A percentile compares a stretch with the other conserved stretches of the same genome.
These are phyloP conservation scores for Colletotrichum spinosum DNA, from an alignment of 2,329 filamentous ascomycete genomes.

Conservation along the genomic window DNA sequence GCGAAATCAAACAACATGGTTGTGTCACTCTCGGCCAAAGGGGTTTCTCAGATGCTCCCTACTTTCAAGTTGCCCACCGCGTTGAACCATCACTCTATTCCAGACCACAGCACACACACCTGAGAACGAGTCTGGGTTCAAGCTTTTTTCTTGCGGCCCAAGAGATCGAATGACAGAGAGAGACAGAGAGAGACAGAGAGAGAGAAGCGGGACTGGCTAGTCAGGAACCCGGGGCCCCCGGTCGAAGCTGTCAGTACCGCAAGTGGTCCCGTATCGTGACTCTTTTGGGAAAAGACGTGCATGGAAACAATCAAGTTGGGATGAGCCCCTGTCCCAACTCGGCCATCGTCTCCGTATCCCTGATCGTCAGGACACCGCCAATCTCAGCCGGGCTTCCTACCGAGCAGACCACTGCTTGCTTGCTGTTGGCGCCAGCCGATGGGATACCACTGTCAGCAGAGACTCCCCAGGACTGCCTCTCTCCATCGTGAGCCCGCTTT, in stretches of 20 bases:
- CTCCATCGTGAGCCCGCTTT: constrained; percentile 19
- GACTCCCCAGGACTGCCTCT: constrained; percentile 1
- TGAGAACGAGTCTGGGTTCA: constrained; percentile 16
- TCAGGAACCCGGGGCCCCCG: constrained; percentile 23
- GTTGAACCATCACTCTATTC: constrained; percentile 31
- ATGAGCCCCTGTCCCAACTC: constrained; percentile 25
- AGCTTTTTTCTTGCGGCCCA: constrained; percentile 16
- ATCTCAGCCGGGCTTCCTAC: neutral
- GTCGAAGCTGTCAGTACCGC: constrained; percentile 7
- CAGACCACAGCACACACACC: constrained; percentile 5
- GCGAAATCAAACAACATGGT: neutral
- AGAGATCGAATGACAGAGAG: constrained; percentile 26
- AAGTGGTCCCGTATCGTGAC: neutral
- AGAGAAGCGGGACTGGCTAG: constrained; percentile 22
- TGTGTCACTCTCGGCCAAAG: neutral
- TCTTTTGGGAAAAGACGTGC: constrained; percentile 29
- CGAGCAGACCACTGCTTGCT: neutral
- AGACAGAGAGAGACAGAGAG: neutral
- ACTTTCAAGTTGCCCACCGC: constrained; percentile 1
- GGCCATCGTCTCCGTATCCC: constrained; percentile 14
- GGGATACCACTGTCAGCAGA: neutral
- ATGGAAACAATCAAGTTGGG: constrained; percentile 30
- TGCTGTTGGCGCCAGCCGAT: constrained; percentile 3
- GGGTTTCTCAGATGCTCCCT: neutral
- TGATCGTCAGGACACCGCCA: constrained; percentile 2